Conservation (phyloP, 148 eudicot genomes). For the Nepenthes mirabilis region DNA sequence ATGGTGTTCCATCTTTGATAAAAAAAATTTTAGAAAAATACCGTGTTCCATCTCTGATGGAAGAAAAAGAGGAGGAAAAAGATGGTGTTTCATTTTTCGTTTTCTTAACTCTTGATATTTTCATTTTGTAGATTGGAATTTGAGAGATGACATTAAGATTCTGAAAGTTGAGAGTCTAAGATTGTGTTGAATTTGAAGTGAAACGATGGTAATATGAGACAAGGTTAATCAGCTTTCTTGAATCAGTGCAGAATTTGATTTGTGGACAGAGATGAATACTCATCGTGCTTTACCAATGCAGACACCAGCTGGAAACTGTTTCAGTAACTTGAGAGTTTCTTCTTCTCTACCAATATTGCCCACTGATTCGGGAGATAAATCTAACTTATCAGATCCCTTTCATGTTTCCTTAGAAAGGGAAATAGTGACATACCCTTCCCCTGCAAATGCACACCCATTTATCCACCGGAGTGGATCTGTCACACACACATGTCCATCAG, state of each 20-base stretch:
- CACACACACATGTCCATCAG: constrained; percentile 26
- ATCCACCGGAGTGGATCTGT: constrained; percentile 20
- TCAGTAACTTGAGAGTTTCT: constrained; percentile 13
- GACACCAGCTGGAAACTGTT: constrained; percentile 10
- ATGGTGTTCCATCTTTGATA: too few relatives aligned
- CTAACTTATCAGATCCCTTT: constrained; percentile 35
- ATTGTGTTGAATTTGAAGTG: too few relatives aligned
- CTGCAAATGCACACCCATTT: constrained; percentile 20
- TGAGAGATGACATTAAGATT: too few relatives aligned
- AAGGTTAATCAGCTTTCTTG: background rate
- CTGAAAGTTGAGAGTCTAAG: too few relatives aligned
- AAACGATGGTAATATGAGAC: too few relatives aligned
- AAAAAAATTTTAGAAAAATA: too few relatives aligned
- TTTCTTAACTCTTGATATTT: too few relatives aligned
- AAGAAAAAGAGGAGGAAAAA: too few relatives aligned
- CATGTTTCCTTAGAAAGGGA: constrained; percentile 24
- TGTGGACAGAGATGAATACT: constrained; percentile 8
- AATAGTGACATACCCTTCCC: constrained; percentile 14
- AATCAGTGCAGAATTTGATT: background rate
- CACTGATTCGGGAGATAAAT: constrained; percentile 25
- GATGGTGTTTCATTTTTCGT: too few relatives aligned
- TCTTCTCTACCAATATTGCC: constrained; percentile 22
- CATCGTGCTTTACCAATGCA: constrained; percentile 9
- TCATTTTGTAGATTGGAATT: too few relatives aligned
- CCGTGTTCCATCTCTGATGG: too few relatives aligned